Evolutionary conservation across 371 early-diverging fungal species (phyloP).

Genomic region (Haplosporangium sp.): DNA sequence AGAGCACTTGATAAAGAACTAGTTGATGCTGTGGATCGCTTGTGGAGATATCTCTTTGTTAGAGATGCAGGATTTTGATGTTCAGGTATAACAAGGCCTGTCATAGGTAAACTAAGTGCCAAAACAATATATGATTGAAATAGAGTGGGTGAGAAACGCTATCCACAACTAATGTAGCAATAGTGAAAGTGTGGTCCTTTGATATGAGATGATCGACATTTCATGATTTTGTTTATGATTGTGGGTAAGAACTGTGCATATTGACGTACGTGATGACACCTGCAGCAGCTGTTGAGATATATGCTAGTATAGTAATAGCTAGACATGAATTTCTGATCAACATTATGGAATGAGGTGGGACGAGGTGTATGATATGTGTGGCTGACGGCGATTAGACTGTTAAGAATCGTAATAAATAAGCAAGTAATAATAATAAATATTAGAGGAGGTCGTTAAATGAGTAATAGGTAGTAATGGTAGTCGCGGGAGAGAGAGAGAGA

Average conservation of each 20-base stretch:
- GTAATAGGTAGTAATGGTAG: too few species aligned
- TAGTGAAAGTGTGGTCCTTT: background rate
- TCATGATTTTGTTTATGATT: too few species aligned
- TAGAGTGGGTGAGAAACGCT: background rate
- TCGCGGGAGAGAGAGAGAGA: background rate
- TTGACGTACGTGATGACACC: constrained; percentile 30
- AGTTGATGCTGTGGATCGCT: constrained; percentile 13
- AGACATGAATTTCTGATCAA: constrained; percentile 2
- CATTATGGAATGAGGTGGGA: background rate
- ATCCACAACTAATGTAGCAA: background rate
- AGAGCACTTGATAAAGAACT: constrained; percentile 22
- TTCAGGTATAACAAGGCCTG: constrained; percentile 5
- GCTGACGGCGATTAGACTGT: too few species aligned
- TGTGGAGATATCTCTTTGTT: constrained; percentile 34
- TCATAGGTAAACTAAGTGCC: constrained; percentile 18
- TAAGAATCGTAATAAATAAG: too few species aligned
- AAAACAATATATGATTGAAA: background rate
- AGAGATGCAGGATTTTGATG: constrained; percentile 11
- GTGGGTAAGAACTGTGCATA: too few species aligned
- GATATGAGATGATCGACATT: too few species aligned
- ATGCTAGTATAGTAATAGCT: constrained; percentile 5
- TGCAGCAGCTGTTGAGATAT: constrained; percentile 8
- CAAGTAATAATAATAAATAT: too few species aligned
- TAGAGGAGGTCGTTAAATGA: too few species aligned
- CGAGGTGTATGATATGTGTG: background rate